These are phyloP conservation scores for Hypsizygus ulmarius DNA, from an alignment of 1,284 basidiomycete genomes.

Conservation along the genomic window DNA sequence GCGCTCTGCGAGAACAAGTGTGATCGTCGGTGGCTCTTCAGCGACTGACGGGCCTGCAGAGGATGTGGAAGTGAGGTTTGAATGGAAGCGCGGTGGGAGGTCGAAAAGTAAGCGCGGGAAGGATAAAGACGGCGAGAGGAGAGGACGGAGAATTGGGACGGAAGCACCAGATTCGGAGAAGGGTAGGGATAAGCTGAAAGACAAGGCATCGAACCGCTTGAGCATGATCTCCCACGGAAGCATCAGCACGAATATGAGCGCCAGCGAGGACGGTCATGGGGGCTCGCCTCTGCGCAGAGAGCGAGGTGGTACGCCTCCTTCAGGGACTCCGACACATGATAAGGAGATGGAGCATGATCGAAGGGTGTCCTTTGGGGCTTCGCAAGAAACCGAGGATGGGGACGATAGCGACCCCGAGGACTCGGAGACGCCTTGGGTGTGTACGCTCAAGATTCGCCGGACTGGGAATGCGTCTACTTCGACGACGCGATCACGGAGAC, in stretches of 20 bases:
- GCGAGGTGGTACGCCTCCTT: neutral
- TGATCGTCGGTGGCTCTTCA: constrained; percentile 13
- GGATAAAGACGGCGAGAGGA: constrained; percentile 16
- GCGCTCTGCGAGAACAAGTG: constrained; percentile 14
- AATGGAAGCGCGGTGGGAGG: constrained; percentile 56
- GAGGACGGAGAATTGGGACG: constrained; percentile 11
- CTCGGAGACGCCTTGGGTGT: constrained; percentile 93
- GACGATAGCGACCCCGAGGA: constrained; percentile 91
- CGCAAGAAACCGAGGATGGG: constrained; percentile 43
- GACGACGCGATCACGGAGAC: constrained; percentile 8
- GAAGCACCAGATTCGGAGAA: neutral
- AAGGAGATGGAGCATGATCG: constrained; percentile 14
- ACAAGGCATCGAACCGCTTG: constrained; percentile 13
- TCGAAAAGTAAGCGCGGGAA: constrained; percentile 12
- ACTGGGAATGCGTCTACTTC: constrained; percentile 11
- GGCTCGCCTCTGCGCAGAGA: neutral
- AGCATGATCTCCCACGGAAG: constrained; percentile 26
- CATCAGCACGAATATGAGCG: constrained; percentile 20
- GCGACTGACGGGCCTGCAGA: constrained; percentile 21
- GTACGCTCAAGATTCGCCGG: constrained; percentile 61
- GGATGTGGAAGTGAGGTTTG: constrained; percentile 65
- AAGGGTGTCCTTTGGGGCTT: constrained; percentile 16
- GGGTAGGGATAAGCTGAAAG: constrained; percentile 2
- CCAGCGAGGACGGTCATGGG: constrained; percentile 17
- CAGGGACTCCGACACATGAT: constrained; percentile 12